Evolutionary conservation across 768 basidiomycete genomes (phyloP).

Genomic region (Leccinum subgranulosum): DNA sequence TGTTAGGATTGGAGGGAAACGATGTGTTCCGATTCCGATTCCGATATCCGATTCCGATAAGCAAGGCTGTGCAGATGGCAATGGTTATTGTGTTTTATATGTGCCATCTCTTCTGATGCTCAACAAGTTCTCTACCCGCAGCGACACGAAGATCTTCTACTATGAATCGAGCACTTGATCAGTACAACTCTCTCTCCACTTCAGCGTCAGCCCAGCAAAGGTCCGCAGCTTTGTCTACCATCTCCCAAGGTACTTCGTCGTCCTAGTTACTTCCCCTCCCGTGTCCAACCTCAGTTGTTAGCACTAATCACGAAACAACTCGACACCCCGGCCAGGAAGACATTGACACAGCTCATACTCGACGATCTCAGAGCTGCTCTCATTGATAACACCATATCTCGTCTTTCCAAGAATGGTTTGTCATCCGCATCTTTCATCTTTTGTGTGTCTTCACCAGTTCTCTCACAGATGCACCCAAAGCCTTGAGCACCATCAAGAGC

Average conservation of each 20-base stretch:
- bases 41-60: conserved; percentile 6
- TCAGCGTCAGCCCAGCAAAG: conserved; percentile 5
- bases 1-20: conserved; percentile 18
- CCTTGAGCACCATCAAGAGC: conserved; percentile 69
- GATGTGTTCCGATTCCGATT: conserved; percentile 6
- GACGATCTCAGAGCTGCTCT: conserved; percentile 49
- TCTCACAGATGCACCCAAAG: conserved; percentile 58
- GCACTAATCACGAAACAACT: conserved; percentile 17
- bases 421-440: neutral
- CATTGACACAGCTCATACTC: conserved; percentile 57
- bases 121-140: too few relatives aligned
- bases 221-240: conserved; percentile 10
- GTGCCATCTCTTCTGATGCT: neutral
- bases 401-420: conserved; percentile 57
- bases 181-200: conserved; percentile 18
- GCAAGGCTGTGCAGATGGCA: conserved; percentile 15
- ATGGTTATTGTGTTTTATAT: neutral
- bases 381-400: conserved; percentile 40
- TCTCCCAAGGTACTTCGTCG: conserved; percentile 13
- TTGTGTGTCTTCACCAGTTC: neutral
- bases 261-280: conserved; percentile 3
- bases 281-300: conserved; percentile 7
- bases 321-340: conserved; percentile 44
- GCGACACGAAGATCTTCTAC: neutral
- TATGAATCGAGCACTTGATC: conserved; percentile 16